Percentiles rank a stretch among this genome's conserved stretches.
These are phyloP conservation scores for Cordia subcordata DNA, from an alignment of 257 asterid genomes.

Conservation along the genomic window DNA sequence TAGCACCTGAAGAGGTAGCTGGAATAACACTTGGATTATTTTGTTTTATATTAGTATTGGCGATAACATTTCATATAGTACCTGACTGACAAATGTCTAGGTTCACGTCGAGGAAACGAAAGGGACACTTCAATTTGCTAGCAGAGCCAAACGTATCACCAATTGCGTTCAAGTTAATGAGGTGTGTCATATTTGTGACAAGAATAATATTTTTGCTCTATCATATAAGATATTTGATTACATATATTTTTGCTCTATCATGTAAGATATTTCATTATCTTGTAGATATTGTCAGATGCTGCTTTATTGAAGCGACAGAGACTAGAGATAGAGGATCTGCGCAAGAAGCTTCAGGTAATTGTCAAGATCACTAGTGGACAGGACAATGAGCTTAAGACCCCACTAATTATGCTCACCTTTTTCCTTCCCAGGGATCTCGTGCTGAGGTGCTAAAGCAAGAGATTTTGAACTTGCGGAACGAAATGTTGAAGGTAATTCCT, in stretches of 20 bases:
- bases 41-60: conserved; percentile 4
- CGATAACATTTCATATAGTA: conserved; percentile 8
- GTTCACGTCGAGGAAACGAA: conserved; percentile 86
- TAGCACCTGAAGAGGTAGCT: conserved; percentile 95
- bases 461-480: conserved; percentile 88
- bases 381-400: conserved; percentile 1
- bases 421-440: conserved; percentile 67
- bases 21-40: conserved; percentile 4
- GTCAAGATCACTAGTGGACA: conserved; percentile 7
- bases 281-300: conserved; percentile 89
- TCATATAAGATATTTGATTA: no score
- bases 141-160: conserved; percentile 95
- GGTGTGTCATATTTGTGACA: conserved; percentile 39
- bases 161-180: conserved; percentile 99
- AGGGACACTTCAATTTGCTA: conserved; percentile 98
- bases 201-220: not conserved
- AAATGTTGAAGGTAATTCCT: conserved; percentile 74
- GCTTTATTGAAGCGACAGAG: conserved; percentile 90
- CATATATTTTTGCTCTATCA: not conserved
- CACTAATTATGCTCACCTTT: conserved; percentile 4
- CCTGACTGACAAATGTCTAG: conserved; percentile 27
- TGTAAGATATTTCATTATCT: not conserved
- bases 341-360: conserved; percentile 80
- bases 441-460: conserved; percentile 89
- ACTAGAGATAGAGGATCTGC: conserved; percentile 84